Conservation (phyloP, 352 stramenopile genomes). For the Pythium myriotylum region DNA sequence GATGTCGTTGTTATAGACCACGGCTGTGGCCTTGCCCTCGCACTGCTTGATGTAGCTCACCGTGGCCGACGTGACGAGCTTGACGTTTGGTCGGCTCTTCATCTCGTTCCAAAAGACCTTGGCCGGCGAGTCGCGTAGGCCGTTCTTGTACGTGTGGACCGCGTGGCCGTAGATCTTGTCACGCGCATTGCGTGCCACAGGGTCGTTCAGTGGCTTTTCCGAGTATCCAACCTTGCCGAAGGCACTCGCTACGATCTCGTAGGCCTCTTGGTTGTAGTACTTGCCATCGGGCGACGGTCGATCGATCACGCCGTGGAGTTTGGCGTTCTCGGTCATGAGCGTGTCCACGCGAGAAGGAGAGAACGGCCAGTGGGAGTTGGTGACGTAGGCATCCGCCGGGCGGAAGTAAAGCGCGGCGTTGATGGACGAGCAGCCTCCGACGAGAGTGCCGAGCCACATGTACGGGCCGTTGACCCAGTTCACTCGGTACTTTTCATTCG, state of each 20-base stretch:
- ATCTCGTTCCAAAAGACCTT: conserved; percentile 42
- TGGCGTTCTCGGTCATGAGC: conserved; percentile 60
- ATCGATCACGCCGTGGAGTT: conserved; percentile 46
- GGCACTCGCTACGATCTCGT: conserved; percentile 44
- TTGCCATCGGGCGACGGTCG: conserved; percentile 49
- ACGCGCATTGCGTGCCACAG: conserved; percentile 52
- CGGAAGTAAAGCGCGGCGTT: conserved; percentile 88
- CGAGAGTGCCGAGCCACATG: conserved; percentile 72
- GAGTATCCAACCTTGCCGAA: conserved; percentile 40
- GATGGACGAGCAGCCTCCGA: conserved; percentile 84
- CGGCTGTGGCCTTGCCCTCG: conserved; percentile 41
- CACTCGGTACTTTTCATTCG: conserved; percentile 51
- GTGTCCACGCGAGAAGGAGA: conserved; percentile 57
- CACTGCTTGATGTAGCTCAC: conserved; percentile 58
- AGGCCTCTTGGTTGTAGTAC: conserved; percentile 58
- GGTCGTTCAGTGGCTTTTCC: conserved; percentile 51
- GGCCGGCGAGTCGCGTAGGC: conserved; percentile 55
- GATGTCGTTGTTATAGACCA: conserved; percentile 39
- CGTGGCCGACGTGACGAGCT: conserved; percentile 39
- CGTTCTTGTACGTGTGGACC: conserved; percentile 56
- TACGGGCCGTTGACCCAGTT: conserved; percentile 47
- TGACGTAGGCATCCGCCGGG: conserved; percentile 49
- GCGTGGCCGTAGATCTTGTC: conserved; percentile 60
- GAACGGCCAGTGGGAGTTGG: conserved; percentile 50
- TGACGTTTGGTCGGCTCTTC: conserved; percentile 7